Base-by-base conservation (phyloP, 2,329 filamentous ascomycete genomes). In the Scolecobasidium constrictum region DNA sequence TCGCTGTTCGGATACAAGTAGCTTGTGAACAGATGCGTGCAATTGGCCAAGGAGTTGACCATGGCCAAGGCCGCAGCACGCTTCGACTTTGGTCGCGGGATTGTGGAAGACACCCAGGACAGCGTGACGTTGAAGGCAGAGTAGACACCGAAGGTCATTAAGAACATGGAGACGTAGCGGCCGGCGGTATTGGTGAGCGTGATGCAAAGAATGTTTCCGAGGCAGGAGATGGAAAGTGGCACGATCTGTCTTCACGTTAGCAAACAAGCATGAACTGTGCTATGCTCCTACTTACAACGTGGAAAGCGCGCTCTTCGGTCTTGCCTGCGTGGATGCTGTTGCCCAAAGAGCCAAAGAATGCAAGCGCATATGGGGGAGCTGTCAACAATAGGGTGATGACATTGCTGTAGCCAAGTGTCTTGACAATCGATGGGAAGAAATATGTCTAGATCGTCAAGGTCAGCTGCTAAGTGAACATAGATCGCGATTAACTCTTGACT, bases 61-160 rank as follows among this genome's bases (percentile, higher is more conserved):
- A 82, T 78, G 1, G 83, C 84, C 4, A 90, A 58, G 0, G 81
- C 82, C 0, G 81, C 76, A 3, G 78, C 78, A 46, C 82, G 74
- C 64, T 87, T 87, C 2, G 83, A 78, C 0, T 82, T 81, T 3
- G 85, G 85, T 3, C 83, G 74, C 1, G 83, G 83, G 41, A 90
- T 69, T 1, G 79, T 81, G 55, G 82, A 85, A 36, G 73, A 77
- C 49, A 88, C 86, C 84, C 84, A 92, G 3, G 78, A 73, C 4
- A 84, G 65, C 2, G 71, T 69, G 2, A 84, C 78, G 1, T 82
- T 81, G 44, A 62, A 63, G n/a, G 58, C 73, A 1, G 73, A 71
- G 53, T 83, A 83, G 3, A 81, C 64, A 0, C 76, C 73, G 0
- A 63, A 60, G 31, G 72, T 68, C 76, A 86, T 85, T 31, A 86